These are phyloP conservation scores for Yamadazyma endophytica DNA, from an alignment of 805 yeast genomes.

Conservation along the genomic window DNA sequence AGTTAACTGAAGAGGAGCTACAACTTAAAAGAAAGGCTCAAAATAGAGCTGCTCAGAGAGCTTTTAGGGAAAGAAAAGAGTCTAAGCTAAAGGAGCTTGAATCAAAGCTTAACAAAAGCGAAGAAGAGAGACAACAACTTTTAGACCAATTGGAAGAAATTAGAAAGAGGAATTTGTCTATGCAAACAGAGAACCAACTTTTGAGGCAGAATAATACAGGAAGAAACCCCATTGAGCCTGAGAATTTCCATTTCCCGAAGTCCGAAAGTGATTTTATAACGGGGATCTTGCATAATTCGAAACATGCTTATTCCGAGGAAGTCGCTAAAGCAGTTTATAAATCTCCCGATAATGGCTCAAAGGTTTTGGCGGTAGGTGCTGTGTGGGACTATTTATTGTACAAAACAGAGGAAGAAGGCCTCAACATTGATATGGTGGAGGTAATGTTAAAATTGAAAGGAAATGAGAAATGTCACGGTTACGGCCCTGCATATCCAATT, in stretches of 20 bases:
- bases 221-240: constrained; percentile 1
- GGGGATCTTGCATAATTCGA: constrained; percentile 20
- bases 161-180: constrained; percentile 50
- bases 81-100: constrained; percentile 66
- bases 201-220: constrained; percentile 24
- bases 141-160: constrained; percentile 46
- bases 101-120: constrained; percentile 52
- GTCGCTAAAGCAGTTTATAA: constrained; percentile 29
- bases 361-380: constrained; percentile 67
- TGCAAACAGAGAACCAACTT: constrained; percentile 60
- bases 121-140: constrained; percentile 46
- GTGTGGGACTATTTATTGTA: constrained; percentile 74
- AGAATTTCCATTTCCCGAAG: constrained; percentile 22
- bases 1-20: constrained; percentile 37
- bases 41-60: constrained; percentile 84
- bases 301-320: constrained; percentile 18
- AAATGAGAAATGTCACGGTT: constrained; percentile 71
- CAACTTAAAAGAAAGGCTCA: constrained; percentile 66
- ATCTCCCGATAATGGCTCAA: constrained; percentile 36
- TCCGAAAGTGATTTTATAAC: constrained; percentile 31
- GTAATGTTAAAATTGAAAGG: constrained; percentile 63
- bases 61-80: constrained; percentile 80
- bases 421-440: constrained; percentile 50
- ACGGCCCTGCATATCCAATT: constrained; percentile 65
- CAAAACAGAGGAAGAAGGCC: constrained; percentile 41